These are phyloP conservation scores for Pholiota adiposa DNA, from an alignment of 1,284 basidiomycete genomes.

Conservation along the genomic window DNA sequence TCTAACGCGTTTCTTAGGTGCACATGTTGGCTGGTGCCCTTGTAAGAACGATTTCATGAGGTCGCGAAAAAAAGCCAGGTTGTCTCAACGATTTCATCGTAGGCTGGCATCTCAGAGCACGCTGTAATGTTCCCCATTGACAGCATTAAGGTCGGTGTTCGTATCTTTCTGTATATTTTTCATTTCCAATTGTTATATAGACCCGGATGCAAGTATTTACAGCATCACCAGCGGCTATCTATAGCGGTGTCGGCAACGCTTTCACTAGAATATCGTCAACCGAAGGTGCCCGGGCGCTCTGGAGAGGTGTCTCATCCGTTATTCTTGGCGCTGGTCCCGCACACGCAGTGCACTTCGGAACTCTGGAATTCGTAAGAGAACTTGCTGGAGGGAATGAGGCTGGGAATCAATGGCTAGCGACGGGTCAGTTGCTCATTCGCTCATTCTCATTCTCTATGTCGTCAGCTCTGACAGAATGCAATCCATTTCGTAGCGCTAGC, in stretches of 20 bases:
- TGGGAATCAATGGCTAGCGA: slow-evolving; percentile 84
- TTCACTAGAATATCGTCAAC: slow-evolving; percentile 90
- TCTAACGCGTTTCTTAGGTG: slow-evolving; percentile 52
- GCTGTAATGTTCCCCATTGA: slow-evolving; percentile 99
- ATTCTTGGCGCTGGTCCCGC: slow-evolving; percentile 97
- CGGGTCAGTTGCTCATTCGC: slow-evolving; percentile 55
- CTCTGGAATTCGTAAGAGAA: slow-evolving; percentile 95
- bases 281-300: slow-evolving; percentile 90
- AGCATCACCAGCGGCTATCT: slow-evolving; percentile 80
- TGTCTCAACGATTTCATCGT: slow-evolving; percentile 1
- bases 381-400: slow-evolving; percentile 85
- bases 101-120: slow-evolving; percentile 99
- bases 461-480: background rate
- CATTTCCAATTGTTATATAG: slow-evolving; percentile 43
- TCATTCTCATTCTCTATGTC: background rate
- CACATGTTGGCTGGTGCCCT: slow-evolving; percentile 98
- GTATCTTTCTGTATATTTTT: background rate
- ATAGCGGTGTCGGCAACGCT: slow-evolving; percentile 89
- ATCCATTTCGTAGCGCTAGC: slow-evolving; percentile 68
- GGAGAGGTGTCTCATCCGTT: slow-evolving; percentile 97
- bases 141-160: slow-evolving; percentile 88
- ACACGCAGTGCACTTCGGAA: slow-evolving; percentile 98
- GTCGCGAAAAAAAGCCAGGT: background rate
- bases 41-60: slow-evolving; percentile 50
- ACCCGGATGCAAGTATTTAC: slow-evolving; percentile 99